Evolutionary conservation across 2,329 filamentous ascomycete species (phyloP), one percentile per base, ranked within the genome.

Genomic region (Calonectria pauciramosa): DNA sequence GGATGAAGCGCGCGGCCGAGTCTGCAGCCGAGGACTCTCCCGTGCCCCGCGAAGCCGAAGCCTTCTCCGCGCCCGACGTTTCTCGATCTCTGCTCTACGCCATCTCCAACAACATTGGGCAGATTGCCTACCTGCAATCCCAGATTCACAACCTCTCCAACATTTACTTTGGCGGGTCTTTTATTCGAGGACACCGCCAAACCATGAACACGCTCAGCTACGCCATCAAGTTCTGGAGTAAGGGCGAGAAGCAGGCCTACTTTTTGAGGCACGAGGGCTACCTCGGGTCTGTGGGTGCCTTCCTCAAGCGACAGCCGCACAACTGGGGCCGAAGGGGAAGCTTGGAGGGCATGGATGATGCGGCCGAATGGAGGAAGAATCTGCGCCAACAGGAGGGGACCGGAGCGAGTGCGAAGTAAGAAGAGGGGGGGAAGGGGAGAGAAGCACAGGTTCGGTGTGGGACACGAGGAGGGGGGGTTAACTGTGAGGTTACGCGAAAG

Each of bases 161-260:
- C 82, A 99, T 99, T 75, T 99, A 99, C 87, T 99, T 99, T 85
- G 97, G 97, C 28, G 97, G 97, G 30, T 97, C 94, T 9, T 99
- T 99, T 84, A 99, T 99, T 83, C 93, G 97, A 52, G 97, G 97
- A 51, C 97, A 99, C 85, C 93, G 94, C 20, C 97, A 99, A 86
- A 99, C 97, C 16, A 99, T 99, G 92, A 98, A 99, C 85, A 99
- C 97, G 0, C 89, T 99, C 13, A 96, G 94, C 70, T 99, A 98
- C 83, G 97, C 96, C 82, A 98, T 99, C 86, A 95, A 95, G 80
- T 99, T 99, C 86, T 99, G 97, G 97, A 96, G 94, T 79, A 95
- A 97, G 83, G 96, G 96, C 52, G 90, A 93, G 82, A 98, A 98
- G 85, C 95, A 98, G 85, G 97, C 97, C 0, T 99, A 98, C 84